Base-by-base conservation (phyloP, 805 yeast genomes). In the Teunomyces kruisii region DNA sequence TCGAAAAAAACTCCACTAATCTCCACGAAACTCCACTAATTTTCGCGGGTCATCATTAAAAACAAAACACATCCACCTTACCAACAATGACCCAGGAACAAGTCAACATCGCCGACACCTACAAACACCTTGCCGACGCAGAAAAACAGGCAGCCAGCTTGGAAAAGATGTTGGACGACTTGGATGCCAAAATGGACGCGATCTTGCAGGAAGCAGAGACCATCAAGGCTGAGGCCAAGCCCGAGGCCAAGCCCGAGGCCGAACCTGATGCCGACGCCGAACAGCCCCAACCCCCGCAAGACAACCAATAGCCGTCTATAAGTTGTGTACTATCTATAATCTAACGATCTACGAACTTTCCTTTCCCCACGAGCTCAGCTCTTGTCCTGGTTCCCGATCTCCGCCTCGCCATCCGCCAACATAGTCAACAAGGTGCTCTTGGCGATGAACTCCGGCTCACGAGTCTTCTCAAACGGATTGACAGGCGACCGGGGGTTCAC, bases 401-500 rank as follows among this genome's bases (percentile, higher is more conserved):
- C 22, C 22, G 22, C 22, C 6, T 19, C 22, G 22, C 22, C 22
- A 19, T 32, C 22, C 13, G 39, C 33, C 39, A 52, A 16, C 49
- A 49, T 44, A 31, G 40, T 36, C 44, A 49, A 43, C 29, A 41
- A 43, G n/a, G 56, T 56, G 15, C 45, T 54, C 46, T 54, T 58
- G 22, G 42, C 41, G 4, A 84, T 62, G 49, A 83, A 80, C 54
- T 80, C 85, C 0, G 82, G 81, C 46, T 76, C 79, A 9, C 63
- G 61, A 1, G 78, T 74, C 16, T 62, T 64, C 2, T 70, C 65
- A 56, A 90, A 89, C 16, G 98, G 98, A 58, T 94, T 92, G 3
- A 72, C 68, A 0, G 86, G 81, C 46, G 78, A 67, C 9, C 69
- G 64, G 0, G 96, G 96, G 57, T 94, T 94, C 36, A 91, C 70